Base-by-base conservation (phyloP, 106 monocot species). In the Dendrobium chrysotoxum region DNA sequence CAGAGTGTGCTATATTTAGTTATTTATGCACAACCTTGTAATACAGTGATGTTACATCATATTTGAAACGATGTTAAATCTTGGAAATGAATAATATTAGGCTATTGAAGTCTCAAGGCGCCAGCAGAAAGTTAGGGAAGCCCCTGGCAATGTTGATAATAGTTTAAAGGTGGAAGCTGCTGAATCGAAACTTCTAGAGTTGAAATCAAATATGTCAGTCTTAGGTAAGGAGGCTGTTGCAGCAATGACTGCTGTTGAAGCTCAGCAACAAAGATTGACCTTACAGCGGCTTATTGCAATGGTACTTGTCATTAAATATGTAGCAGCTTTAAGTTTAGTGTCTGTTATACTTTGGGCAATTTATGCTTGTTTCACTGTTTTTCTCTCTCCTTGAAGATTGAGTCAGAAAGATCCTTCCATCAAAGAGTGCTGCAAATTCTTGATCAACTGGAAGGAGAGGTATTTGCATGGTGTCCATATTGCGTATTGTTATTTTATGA, bases 51-150 rank as follows among this genome's bases (percentile, higher is more conserved):
- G 10, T 46, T 10, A 46, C 46, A 9, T 46, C 46, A 46, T 46
- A 11, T 46, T 46, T 46, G 46, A 46, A 46, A 46, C 7, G 46
- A 11, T 46, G 11, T 50, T 65, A 65, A 65, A 65, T 65, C 23
- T 35, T 35, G 71, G 13, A 74, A 41, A 40, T 74, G 3, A 74
- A 74, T 7, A 12, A 2, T 41, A 74, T 41, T 70, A 97, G 97
- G 92, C 92, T 77, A 89, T 92, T 85, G 97, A 98, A 89, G 92
- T 98, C 53, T 94, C 92, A 79, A 98, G 87, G 57, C 90, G 97
- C 38, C 97, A 94, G 39, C 89, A 85, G 61, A 94, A 83, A 85
- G 82, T 86, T 40, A 91, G 92, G 79, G 97, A 98, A 84, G 58
- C 91, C 11, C 81, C 92, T 78, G 92, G 92, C 0, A 89, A 89